phyloP scores from a whole-genome alignment of 176 grass and related monocot genomes.

The Pontederia crassipes region DNA sequence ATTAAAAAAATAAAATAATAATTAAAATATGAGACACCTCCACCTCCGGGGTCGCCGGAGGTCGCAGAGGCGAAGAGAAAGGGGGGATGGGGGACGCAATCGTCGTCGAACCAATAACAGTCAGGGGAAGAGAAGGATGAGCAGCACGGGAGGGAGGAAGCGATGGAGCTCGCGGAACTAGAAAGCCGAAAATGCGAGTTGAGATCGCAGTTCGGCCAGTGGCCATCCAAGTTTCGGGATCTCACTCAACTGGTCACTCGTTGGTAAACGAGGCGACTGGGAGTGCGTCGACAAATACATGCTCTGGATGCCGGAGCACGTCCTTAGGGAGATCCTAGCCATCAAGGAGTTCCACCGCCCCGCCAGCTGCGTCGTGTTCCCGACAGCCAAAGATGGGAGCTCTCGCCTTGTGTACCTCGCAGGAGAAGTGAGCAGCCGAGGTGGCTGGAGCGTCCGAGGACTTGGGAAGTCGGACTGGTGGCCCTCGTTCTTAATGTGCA shows the following conservation, averaged over 20 bases:
- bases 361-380: background rate
- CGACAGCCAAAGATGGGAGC: background rate
- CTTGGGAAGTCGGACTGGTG: constrained; percentile 54
- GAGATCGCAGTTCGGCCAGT: constrained; percentile 25
- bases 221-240: constrained; percentile 20
- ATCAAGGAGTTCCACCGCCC: constrained; percentile 31
- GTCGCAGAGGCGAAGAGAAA: too few relatives aligned
- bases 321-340: constrained; percentile 32
- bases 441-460: constrained; percentile 36
- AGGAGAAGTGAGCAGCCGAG: constrained; percentile 42
- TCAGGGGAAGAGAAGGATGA: constrained; percentile 32
- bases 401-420: background rate
- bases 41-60: too few relatives aligned
- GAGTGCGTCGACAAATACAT: constrained; percentile 37
- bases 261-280: constrained; percentile 4
- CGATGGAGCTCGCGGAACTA: constrained; percentile 41
- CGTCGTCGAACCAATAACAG: constrained; percentile 21
- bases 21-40: too few relatives aligned
- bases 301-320: constrained; percentile 51
- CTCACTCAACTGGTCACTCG: background rate
- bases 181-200: constrained; percentile 43
- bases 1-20: too few relatives aligned
- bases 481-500: constrained; percentile 64
- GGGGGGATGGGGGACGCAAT: constrained; percentile 8
- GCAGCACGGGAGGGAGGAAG: constrained; percentile 42